A percentile compares a stretch with the other conserved stretches of the same genome.
Evolutionary conservation across 1,284 basidiomycete genomes (phyloP).

Genomic region (Mrakiaceae sp.): DNA sequence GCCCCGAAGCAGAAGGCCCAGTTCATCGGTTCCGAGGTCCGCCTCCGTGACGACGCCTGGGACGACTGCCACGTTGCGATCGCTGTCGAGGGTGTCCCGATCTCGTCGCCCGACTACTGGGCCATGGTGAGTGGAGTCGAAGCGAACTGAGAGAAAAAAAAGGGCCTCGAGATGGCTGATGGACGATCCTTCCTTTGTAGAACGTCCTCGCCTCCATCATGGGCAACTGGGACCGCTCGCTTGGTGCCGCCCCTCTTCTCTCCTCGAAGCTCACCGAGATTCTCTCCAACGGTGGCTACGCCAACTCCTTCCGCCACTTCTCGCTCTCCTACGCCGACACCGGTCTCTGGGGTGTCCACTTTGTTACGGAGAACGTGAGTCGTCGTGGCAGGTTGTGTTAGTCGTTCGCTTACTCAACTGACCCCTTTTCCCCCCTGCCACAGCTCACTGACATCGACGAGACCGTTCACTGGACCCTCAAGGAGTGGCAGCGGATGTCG

Average conservation of each 20-base stretch:
- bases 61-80: slow-evolving; percentile 88
- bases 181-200: neutral
- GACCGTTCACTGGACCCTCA: slow-evolving; percentile 82
- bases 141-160: too few relatives aligned
- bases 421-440: neutral
- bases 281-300: slow-evolving; percentile 86
- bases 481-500: slow-evolving; percentile 96
- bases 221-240: slow-evolving; percentile 98
- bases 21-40: slow-evolving; percentile 92
- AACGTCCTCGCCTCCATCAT: slow-evolving; percentile 90
- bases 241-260: slow-evolving; percentile 80
- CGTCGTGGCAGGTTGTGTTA: neutral
- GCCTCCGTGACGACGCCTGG: slow-evolving; percentile 84
- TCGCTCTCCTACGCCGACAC: slow-evolving; percentile 99
- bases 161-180: neutral
- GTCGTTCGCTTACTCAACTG: neutral
- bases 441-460: slow-evolving; percentile 79
- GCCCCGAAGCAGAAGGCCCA: slow-evolving; percentile 63
- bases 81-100: slow-evolving; percentile 94
- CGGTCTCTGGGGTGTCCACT: slow-evolving; percentile 97
- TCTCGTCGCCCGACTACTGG: slow-evolving; percentile 98
- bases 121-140: slow-evolving; percentile 58
- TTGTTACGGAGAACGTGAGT: slow-evolving; percentile 76
- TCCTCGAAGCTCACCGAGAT: slow-evolving; percentile 87
- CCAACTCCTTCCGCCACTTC: slow-evolving; percentile 99